These are phyloP conservation scores for Alternaria sp. DNA, from an alignment of 2,329 filamentous ascomycete species.

Conservation along the genomic window DNA sequence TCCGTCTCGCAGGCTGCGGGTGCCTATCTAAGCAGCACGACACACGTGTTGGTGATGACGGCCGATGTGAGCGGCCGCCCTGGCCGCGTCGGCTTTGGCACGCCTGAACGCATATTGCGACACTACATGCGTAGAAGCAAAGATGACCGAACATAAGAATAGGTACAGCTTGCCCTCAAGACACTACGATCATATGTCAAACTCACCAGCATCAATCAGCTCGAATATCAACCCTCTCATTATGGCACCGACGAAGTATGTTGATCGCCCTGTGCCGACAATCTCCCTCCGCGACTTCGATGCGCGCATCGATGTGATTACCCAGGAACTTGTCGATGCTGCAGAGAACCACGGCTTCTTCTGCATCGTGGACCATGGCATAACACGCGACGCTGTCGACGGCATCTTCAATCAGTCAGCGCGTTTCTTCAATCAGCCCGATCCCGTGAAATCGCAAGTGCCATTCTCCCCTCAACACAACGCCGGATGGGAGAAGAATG, in stretches of 20 bases:
- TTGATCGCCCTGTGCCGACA: conserved; percentile 19
- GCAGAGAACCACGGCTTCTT: conserved; percentile 69
- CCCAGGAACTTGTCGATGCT: conserved; percentile 58
- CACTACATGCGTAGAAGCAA: background rate
- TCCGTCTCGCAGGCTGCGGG: background rate
- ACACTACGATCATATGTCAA: background rate
- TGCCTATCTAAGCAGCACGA: background rate
- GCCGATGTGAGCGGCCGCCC: conserved; percentile 4
- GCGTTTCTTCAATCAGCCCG: conserved; percentile 59
- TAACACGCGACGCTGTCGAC: conserved; percentile 58
- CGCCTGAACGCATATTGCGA: background rate
- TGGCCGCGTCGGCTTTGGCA: background rate
- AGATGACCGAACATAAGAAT: conserved; percentile 5
- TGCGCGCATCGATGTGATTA: conserved; percentile 60
- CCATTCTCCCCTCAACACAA: conserved; percentile 59
- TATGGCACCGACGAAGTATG: conserved; percentile 19
- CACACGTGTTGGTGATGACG: background rate
- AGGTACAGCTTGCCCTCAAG: background rate
- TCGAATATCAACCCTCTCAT: background rate
- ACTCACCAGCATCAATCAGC: background rate
- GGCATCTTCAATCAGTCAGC: conserved; percentile 59
- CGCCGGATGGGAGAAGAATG: conserved; percentile 66
- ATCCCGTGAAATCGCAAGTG: conserved; percentile 57
- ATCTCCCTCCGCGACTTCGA: conserved; percentile 63
- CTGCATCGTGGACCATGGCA: conserved; percentile 62